These are phyloP conservation scores for Naegleria fowleri DNA, from an alignment of 208 protist genomes.

Conservation along the genomic window DNA sequence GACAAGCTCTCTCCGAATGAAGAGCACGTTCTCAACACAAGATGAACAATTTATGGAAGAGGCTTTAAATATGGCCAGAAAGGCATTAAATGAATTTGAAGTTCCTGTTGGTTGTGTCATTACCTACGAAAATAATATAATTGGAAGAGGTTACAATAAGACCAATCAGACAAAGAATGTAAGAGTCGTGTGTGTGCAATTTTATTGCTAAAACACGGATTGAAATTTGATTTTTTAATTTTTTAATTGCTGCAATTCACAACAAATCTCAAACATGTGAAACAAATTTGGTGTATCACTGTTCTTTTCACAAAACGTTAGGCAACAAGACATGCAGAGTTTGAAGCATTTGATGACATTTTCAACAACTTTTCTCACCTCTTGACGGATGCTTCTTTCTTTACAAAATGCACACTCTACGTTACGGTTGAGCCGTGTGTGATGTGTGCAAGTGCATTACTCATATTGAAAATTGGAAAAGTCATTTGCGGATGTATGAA, in stretches of 20 bases:
- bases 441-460: conserved; percentile 84
- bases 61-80: not conserved
- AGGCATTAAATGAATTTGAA: conserved; percentile 51
- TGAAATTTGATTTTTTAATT: no score
- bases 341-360: conserved; percentile 39
- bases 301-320: no score
- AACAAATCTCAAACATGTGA: no score
- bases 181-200: conserved; percentile 61
- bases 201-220: no score
- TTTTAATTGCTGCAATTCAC: no score
- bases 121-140: conserved; percentile 49
- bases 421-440: conserved; percentile 90
- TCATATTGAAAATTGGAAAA: conserved; percentile 56
- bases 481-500: conserved; percentile 85
- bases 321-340: conserved; percentile 26
- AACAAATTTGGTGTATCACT: no score
- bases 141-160: conserved; percentile 67
- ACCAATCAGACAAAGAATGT: conserved; percentile 75
- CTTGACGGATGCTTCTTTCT: conserved; percentile 8
- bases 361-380: not conserved
- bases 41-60: conserved; percentile 3
- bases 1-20: not conserved
- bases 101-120: conserved; percentile 91
- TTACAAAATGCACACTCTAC: conserved; percentile 71
- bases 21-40: not conserved